phyloP scores from a whole-genome alignment of 2,329 filamentous ascomycete species.

The Pyricularia sp. region DNA sequence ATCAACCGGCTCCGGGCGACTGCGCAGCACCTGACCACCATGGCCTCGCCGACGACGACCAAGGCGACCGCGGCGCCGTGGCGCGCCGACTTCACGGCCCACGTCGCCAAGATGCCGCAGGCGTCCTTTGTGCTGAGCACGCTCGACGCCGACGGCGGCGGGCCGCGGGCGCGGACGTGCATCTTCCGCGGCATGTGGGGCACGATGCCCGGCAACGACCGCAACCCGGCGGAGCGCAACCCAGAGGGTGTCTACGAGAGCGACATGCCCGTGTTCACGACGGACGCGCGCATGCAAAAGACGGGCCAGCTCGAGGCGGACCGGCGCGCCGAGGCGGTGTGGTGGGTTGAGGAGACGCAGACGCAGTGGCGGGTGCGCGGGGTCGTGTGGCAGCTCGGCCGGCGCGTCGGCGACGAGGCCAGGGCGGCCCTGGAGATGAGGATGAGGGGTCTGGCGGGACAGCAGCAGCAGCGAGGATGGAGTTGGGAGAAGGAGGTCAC shows the following conservation, averaged over 20 bases:
- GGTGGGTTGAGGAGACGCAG: conserved; percentile 62
- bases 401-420: conserved; percentile 30
- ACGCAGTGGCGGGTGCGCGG: conserved; percentile 85
- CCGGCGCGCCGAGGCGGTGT: conserved; percentile 70
- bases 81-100: conserved; percentile 41
- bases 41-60: conserved; percentile 2
- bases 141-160: conserved; percentile 16
- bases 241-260: conserved; percentile 55
- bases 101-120: conserved; percentile 35
- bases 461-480: conserved; percentile 44
- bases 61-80: conserved; percentile 32
- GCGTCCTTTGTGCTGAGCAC: conserved; percentile 43
- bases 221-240: conserved; percentile 66
- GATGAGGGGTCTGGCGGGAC: conserved; percentile 44
- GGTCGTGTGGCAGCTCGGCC: conserved; percentile 63
- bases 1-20: neutral
- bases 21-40: neutral
- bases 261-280: conserved; percentile 76
- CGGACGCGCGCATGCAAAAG: conserved; percentile 83
- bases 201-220: conserved; percentile 58
- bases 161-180: conserved; percentile 65
- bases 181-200: conserved; percentile 82
- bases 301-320: conserved; percentile 61
- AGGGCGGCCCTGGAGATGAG: conserved; percentile 45
- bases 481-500: conserved; percentile 73